phyloP scores from a whole-genome alignment of 2,329 filamentous ascomycete genomes.

The Microcyclospora tardicrescens region DNA sequence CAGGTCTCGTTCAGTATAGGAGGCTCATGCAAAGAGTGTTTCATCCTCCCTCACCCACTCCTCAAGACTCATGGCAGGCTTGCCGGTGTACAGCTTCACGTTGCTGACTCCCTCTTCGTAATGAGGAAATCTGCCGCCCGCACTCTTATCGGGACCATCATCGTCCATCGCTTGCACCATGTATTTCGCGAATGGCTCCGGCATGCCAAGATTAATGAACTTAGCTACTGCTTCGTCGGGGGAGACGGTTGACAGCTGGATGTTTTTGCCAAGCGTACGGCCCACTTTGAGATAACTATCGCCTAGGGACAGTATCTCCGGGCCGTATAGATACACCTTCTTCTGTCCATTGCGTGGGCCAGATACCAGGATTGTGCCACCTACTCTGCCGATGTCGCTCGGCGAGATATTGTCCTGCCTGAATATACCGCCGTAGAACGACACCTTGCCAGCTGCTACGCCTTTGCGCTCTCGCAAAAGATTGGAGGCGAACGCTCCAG shows the following conservation, averaged over 20 bases:
- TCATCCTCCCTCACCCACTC: conserved; percentile 24
- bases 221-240: conserved; percentile 12
- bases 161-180: conserved; percentile 5
- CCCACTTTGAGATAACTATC: conserved; percentile 21
- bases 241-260: conserved; percentile 14
- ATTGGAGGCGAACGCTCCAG: conserved; percentile 36
- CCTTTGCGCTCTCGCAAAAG: conserved; percentile 16
- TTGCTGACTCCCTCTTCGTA: conserved; percentile 17
- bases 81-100: conserved; percentile 22
- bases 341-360: conserved; percentile 18
- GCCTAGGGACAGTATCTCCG: conserved; percentile 20
- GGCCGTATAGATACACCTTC: conserved; percentile 27
- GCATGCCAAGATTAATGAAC: conserved; percentile 1
- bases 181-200: conserved; percentile 9
- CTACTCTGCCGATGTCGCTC: conserved; percentile 34
- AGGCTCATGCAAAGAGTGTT: conserved; percentile 7
- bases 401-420: conserved; percentile 30
- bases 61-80: conserved; percentile 18
- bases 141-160: neutral
- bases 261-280: conserved; percentile 21
- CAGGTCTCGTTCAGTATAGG: no score
- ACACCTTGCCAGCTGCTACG: conserved; percentile 22
- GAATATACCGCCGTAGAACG: conserved; percentile 19
- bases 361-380: conserved; percentile 27
- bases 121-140: conserved; percentile 1